A percentile compares a stretch with the other conserved stretches of the same genome.
These are phyloP conservation scores for Arbutus unedo DNA, from an alignment of 148 eudicot genomes.

Conservation along the genomic window DNA sequence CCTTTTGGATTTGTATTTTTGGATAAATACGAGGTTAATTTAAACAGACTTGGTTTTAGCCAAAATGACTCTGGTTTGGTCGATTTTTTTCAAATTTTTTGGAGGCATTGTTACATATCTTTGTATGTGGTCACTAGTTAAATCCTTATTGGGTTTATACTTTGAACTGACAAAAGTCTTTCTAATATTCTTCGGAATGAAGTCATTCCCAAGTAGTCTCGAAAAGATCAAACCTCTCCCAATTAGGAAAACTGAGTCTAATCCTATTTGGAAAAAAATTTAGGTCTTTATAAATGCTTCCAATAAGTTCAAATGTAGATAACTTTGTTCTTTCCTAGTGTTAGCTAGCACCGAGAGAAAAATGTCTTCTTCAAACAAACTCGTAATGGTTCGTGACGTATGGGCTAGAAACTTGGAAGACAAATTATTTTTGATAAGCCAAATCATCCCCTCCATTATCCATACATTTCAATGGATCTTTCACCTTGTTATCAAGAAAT, in stretches of 20 bases:
- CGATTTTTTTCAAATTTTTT: neutral
- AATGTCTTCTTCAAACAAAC: neutral
- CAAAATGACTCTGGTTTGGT: neutral
- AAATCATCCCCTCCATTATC: neutral
- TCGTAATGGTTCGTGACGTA: neutral
- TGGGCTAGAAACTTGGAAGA: neutral
- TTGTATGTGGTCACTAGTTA: neutral
- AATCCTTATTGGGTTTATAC: neutral
- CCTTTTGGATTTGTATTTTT: neutral
- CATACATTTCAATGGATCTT: neutral
- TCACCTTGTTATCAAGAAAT: neutral
- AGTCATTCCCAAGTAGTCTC: neutral
- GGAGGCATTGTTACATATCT: too few species aligned
- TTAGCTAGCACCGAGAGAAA: neutral
- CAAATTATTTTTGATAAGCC: neutral
- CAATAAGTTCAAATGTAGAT: too few species aligned
- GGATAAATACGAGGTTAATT: neutral
- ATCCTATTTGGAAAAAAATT: neutral
- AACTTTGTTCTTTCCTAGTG: neutral
- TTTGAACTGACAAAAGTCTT: too few species aligned
- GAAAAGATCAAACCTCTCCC: neutral
- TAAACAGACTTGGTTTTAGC: neutral
- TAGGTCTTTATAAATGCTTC: too few species aligned
- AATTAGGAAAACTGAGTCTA: neutral
- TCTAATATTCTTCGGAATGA: neutral